phyloP scores from a whole-genome alignment of 2,329 filamentous ascomycete genomes.

The Aschersonia sp. region DNA sequence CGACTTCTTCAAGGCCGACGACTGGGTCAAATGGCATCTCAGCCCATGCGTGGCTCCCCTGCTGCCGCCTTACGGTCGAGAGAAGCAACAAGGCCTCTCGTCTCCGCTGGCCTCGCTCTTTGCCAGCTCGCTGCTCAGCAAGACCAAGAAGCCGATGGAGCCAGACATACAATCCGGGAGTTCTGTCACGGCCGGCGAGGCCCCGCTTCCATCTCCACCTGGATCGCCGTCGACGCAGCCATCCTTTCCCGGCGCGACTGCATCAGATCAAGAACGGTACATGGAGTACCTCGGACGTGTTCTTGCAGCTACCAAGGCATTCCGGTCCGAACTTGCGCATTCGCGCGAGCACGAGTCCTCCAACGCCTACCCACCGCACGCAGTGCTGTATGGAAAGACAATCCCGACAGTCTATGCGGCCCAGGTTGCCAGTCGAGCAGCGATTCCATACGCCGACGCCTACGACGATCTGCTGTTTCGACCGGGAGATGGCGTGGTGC shows the following conservation, averaged over 20 bases:
- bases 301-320: slow-evolving; percentile 54
- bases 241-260: slow-evolving; percentile 3
- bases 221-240: slow-evolving; percentile 5
- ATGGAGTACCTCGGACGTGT: slow-evolving; percentile 60
- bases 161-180: neutral
- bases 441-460: slow-evolving; percentile 59
- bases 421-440: slow-evolving; percentile 56
- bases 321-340: slow-evolving; percentile 62
- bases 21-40: slow-evolving; percentile 65
- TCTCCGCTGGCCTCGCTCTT: slow-evolving; percentile 34
- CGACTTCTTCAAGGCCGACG: slow-evolving; percentile 67
- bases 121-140: slow-evolving; percentile 21
- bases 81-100: slow-evolving; percentile 13
- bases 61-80: slow-evolving; percentile 39
- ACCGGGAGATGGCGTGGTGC: slow-evolving; percentile 76
- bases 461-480: slow-evolving; percentile 83
- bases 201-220: slow-evolving; percentile 9
- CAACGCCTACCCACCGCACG: slow-evolving; percentile 72
- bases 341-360: slow-evolving; percentile 37
- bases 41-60: slow-evolving; percentile 63
- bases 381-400: slow-evolving; percentile 74
- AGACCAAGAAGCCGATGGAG: slow-evolving; percentile 1
- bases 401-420: slow-evolving; percentile 77
- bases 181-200: slow-evolving; percentile 4
- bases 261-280: slow-evolving; percentile 18